Base-by-base conservation (phyloP, 345 rosid species). In the Camelina hispida region DNA sequence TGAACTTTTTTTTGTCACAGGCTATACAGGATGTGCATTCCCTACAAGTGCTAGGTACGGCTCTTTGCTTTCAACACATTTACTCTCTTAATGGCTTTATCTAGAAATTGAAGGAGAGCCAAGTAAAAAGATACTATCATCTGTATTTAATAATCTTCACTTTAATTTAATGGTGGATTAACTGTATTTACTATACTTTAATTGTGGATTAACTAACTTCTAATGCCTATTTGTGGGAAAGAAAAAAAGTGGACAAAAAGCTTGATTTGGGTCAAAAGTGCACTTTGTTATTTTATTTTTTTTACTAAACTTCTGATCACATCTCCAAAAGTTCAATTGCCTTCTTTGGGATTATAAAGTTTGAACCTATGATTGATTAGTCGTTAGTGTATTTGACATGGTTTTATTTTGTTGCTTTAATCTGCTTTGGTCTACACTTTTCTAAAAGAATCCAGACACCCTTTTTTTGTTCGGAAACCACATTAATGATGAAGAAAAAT, bases 31-130 rank as follows among this genome's bases (percentile, higher is more conserved):
- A 54, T 81, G 84, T 69, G 17, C 79, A 50, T 81, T 73, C 77
- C 84, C 84, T 69, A 48, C 84, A 5, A 77, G 84, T 60, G 79
- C 55, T 63, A 69, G 84, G 81, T 81, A 77, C 62, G 74, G 8
- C 23, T 80, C 51, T 66, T 53, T 52, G 35, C 4, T 44, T 44
- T 43, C 23, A 62, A 52, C 62, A 28, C 61, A 66, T 46, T 55
- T n/a, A 48, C 22, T 37, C 3, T 38, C 34, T 28, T 40, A 13
- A 62, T 50, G n/a, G 22, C 13, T 54, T 54, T 32, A 34, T 69
- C 14, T 30, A 53, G 47, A 44, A 53, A 28, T 12, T 23, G 54
- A 48, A 60, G n/a, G 23, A 40, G 38, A 67, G 25, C 35, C 43
- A 11, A 40, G 1, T 14, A 40, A 40, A 40, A 40, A 11, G 43